These are phyloP conservation scores for Fragaria ananassa DNA, from an alignment of 306 rosid genomes.

Conservation along the genomic window DNA sequence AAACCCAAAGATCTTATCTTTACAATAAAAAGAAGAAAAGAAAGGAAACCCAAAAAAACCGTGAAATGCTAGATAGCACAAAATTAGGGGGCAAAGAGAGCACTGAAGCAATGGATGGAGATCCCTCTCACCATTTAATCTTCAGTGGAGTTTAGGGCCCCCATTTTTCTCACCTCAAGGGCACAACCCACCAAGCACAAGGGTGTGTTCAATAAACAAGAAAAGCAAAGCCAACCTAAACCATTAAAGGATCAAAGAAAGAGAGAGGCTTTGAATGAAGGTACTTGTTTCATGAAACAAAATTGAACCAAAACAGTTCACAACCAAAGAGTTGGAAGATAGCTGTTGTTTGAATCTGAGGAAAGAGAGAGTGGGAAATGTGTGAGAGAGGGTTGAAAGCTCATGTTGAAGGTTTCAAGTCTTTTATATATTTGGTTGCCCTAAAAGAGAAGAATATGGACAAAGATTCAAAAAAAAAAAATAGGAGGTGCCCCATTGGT, in stretches of 20 bases:
- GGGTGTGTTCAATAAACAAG: constrained; percentile 44
- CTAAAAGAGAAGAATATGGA: neutral
- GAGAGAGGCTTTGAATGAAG: constrained; percentile 26
- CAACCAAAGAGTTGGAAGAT: constrained; percentile 53
- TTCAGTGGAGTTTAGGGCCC: constrained; percentile 87
- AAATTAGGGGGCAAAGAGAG: constrained; percentile 49
- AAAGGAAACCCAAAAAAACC: constrained; percentile 16
- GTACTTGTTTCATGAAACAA: constrained; percentile 41
- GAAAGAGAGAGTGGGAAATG: constrained; percentile 6
- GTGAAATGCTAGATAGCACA: constrained; percentile 50
- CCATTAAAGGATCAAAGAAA: constrained; percentile 44
- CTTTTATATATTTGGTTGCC: neutral
- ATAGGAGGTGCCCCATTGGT: constrained; percentile 11
- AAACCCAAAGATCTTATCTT: constrained; percentile 39
- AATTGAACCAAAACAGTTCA: constrained; percentile 36
- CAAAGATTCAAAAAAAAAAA: constrained; percentile 23
- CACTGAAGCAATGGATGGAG: constrained; percentile 55
- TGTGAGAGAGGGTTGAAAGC: constrained; percentile 19
- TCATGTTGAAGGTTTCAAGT: neutral
- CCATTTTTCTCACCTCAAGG: constrained; percentile 34
- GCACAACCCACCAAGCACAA: constrained; percentile 80
- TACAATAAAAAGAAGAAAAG: constrained; percentile 12
- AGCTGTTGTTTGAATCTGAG: constrained; percentile 36
- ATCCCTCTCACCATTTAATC: constrained; percentile 43
- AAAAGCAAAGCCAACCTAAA: constrained; percentile 36